These are phyloP conservation scores for Corynespora cassiicola DNA, from an alignment of 2,329 filamentous ascomycete genomes.

Conservation along the genomic window DNA sequence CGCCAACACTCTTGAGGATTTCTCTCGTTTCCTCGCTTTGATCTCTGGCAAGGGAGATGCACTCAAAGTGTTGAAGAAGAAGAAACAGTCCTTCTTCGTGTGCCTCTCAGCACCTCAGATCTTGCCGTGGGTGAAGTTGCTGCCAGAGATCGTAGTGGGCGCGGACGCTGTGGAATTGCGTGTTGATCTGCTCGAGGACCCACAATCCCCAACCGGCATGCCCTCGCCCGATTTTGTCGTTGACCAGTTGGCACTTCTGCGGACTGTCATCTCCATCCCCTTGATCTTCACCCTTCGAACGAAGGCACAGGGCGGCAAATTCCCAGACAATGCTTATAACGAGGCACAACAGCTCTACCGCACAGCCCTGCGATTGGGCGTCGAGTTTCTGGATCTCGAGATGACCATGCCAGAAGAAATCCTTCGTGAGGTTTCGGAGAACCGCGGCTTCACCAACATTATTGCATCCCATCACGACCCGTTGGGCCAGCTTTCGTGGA, in stretches of 20 bases:
- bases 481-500: conserved; percentile 79
- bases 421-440: conserved; percentile 71
- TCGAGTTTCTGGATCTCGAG: conserved; percentile 93
- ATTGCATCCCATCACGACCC: conserved; percentile 98
- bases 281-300: conserved; percentile 94
- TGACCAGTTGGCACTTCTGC: conserved; percentile 80
- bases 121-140: conserved; percentile 64
- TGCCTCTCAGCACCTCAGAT: conserved; percentile 85
- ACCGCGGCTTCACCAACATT: conserved; percentile 77
- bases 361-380: conserved; percentile 79
- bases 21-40: conserved; percentile 73
- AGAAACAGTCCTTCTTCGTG: conserved; percentile 85
- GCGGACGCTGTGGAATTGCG: conserved; percentile 92
- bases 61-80: conserved; percentile 66
- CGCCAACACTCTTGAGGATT: conserved; percentile 68
- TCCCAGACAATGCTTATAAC: conserved; percentile 77
- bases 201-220: conserved; percentile 62
- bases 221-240: conserved; percentile 77
- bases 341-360: conserved; percentile 77
- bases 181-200: conserved; percentile 86
- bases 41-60: conserved; percentile 67
- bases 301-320: conserved; percentile 82
- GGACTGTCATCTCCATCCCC: conserved; percentile 74
- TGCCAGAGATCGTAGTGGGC: conserved; percentile 79
- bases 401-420: conserved; percentile 83